phyloP scores from a whole-genome alignment of 345 rosid genomes.

The Euphorbia pulcherrima region DNA sequence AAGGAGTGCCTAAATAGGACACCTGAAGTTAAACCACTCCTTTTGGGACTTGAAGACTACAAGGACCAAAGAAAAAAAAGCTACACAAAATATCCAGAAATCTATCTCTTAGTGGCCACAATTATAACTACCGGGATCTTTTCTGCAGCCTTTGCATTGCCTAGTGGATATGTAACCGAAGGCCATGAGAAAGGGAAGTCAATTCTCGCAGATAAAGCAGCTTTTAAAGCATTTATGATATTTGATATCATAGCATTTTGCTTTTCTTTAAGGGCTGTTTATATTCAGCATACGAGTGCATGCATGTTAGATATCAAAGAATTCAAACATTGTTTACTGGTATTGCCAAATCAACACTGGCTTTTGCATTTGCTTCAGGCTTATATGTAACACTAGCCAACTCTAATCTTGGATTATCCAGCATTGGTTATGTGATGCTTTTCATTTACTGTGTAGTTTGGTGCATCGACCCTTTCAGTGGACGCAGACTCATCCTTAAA shows the following conservation, averaged over 20 bases:
- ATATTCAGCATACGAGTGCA: not conserved
- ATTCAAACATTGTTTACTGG: not conserved
- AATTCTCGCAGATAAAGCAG: not conserved
- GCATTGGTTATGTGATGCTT: too few relatives aligned
- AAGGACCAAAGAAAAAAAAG: not conserved
- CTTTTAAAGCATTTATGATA: constrained; percentile 9
- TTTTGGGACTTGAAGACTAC: not conserved
- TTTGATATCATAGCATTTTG: not conserved
- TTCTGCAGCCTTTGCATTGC: constrained; percentile 7
- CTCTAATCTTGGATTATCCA: too few relatives aligned
- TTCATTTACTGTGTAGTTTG: too few relatives aligned
- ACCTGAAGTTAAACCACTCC: too few relatives aligned
- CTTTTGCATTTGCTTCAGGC: not conserved
- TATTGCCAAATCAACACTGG: not conserved
- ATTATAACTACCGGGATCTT: constrained; percentile 8
- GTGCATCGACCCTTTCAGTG: too few relatives aligned
- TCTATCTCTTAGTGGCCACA: not conserved
- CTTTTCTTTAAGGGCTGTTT: not conserved
- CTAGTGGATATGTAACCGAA: not conserved
- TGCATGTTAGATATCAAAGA: not conserved
- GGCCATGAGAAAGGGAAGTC: not conserved
- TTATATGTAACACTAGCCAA: constrained; percentile 13
- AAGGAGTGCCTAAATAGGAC: too few relatives aligned
- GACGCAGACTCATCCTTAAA: too few relatives aligned
- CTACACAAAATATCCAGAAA: not conserved